Percentiles rank a stretch among this genome's conserved stretches.
phyloP scores from a whole-genome alignment of 106 monocot species.

The Dendrobium nobile region DNA sequence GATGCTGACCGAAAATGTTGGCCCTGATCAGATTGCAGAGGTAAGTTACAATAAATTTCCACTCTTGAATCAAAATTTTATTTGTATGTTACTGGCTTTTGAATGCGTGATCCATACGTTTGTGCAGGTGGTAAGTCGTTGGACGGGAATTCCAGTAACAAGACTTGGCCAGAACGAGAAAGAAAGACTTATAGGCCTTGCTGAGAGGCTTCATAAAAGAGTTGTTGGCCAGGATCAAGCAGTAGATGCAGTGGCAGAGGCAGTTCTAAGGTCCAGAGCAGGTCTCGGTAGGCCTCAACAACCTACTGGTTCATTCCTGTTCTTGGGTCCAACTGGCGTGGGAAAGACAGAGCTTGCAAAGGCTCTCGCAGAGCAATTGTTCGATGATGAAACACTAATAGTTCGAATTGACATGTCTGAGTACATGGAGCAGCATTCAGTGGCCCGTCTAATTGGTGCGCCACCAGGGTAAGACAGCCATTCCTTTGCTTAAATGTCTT shows the following conservation, averaged over 20 bases:
- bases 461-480: constrained; percentile 61
- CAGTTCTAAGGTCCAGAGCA: constrained; percentile 82
- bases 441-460: constrained; percentile 77
- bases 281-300: constrained; percentile 85
- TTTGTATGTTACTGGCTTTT: neutral
- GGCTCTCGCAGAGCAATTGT: constrained; percentile 84
- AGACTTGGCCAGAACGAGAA: constrained; percentile 94
- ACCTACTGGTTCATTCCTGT: constrained; percentile 89
- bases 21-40: constrained; percentile 95
- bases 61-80: neutral
- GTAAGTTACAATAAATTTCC: constrained; percentile 18
- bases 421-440: constrained; percentile 97
- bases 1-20: constrained; percentile 84
- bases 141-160: constrained; percentile 94
- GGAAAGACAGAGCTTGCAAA: constrained; percentile 97
- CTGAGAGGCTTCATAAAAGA: constrained; percentile 69
- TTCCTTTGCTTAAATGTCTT: neutral
- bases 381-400: constrained; percentile 80
- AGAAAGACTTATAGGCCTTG: constrained; percentile 69
- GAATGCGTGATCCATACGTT: neutral
- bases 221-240: constrained; percentile 85
- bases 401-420: constrained; percentile 87
- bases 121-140: constrained; percentile 68
- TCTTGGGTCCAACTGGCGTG: constrained; percentile 83
- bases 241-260: constrained; percentile 79